Percentiles rank a stretch among this genome's conserved stretches.
phyloP scores from a whole-genome alignment of 2,329 filamentous ascomycete genomes.

The Colletotrichum sansevieriae region DNA sequence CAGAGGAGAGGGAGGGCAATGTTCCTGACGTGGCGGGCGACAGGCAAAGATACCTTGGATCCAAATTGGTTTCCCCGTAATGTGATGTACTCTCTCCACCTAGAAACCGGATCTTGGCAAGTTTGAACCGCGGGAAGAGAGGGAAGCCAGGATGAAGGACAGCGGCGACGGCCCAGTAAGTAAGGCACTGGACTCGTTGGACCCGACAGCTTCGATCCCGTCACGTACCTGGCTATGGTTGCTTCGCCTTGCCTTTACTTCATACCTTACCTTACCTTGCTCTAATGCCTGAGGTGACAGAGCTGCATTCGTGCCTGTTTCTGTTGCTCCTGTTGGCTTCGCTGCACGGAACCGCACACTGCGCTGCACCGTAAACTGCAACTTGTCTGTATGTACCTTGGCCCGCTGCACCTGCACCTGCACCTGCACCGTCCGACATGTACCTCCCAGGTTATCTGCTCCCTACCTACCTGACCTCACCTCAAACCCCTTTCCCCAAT shows the following conservation, averaged over 20 bases:
- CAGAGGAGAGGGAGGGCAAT: background rate
- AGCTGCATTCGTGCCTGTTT: slow-evolving; percentile 1
- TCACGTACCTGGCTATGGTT: background rate
- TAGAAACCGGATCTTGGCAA: slow-evolving; percentile 29
- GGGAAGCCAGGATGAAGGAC: background rate
- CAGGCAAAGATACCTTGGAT: background rate
- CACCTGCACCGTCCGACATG: background rate
- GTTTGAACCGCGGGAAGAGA: background rate
- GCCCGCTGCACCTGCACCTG: background rate
- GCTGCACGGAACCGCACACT: background rate
- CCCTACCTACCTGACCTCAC: slow-evolving; percentile 1
- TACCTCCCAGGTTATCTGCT: background rate
- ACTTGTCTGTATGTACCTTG: too few relatives aligned
- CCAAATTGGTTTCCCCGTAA: slow-evolving; percentile 6
- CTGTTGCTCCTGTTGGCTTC: slow-evolving; percentile 16
- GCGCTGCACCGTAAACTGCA: slow-evolving; percentile 6
- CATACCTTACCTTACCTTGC: slow-evolving; percentile 11
- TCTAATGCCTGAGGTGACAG: slow-evolving; percentile 4
- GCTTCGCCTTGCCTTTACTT: slow-evolving; percentile 18
- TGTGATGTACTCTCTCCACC: slow-evolving; percentile 27
- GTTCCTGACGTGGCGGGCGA: slow-evolving; percentile 3
- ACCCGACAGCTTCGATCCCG: too few relatives aligned
- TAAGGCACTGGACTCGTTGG: too few relatives aligned
- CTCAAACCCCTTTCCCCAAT: slow-evolving; percentile 2
- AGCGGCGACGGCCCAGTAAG: too few relatives aligned